These are phyloP conservation scores for Pythium guiyangense DNA, from an alignment of 352 stramenopile genomes.

Conservation along the genomic window DNA sequence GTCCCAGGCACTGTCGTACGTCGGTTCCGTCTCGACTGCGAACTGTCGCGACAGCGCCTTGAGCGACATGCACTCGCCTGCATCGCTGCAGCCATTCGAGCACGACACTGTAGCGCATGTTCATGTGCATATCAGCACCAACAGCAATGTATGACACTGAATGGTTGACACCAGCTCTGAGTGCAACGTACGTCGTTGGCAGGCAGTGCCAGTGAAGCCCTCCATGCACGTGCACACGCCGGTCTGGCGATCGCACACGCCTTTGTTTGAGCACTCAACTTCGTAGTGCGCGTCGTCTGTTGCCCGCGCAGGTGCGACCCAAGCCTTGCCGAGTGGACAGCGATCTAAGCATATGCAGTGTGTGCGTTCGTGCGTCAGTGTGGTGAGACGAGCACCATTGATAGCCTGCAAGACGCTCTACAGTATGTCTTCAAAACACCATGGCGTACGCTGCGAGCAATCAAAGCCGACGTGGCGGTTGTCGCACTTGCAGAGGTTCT, in stretches of 20 bases:
- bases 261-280: constrained; percentile 77
- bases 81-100: constrained; percentile 28
- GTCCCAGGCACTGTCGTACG: constrained; percentile 60
- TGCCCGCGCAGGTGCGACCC: constrained; percentile 46
- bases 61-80: constrained; percentile 66
- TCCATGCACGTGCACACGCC: constrained; percentile 59
- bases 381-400: not conserved
- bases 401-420: too few relatives aligned
- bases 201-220: constrained; percentile 66
- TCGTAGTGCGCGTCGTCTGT: constrained; percentile 54
- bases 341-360: constrained; percentile 16
- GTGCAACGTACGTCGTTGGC: constrained; percentile 47
- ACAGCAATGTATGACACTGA: not conserved
- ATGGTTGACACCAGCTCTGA: constrained; percentile 10
- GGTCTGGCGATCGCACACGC: constrained; percentile 44
- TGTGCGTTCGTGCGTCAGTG: not conserved
- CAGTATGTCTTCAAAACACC: too few relatives aligned
- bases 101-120: constrained; percentile 41
- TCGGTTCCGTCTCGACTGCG: constrained; percentile 38
- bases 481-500: constrained; percentile 55
- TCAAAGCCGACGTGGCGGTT: constrained; percentile 47
- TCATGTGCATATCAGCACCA: not conserved
- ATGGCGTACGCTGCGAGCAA: constrained; percentile 50
- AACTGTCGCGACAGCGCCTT: constrained; percentile 41
- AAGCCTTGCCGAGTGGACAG: constrained; percentile 49